Evolutionary conservation across 1,284 basidiomycete genomes (phyloP).

Genomic region (Laetiporus sulphureus): DNA sequence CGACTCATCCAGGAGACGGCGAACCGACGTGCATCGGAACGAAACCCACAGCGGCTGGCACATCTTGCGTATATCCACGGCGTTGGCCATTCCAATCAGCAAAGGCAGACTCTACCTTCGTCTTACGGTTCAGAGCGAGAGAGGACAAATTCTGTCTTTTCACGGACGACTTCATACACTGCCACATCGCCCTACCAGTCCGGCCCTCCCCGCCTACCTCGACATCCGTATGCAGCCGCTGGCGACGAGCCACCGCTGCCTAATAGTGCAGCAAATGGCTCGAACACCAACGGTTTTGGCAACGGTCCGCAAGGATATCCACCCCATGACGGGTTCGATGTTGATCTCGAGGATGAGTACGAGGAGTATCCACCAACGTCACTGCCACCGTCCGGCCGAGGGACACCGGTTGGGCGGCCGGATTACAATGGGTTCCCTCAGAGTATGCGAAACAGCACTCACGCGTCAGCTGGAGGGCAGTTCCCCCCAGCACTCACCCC

Average conservation of each 20-base stretch:
- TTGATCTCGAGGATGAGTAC: conserved; percentile 63
- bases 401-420: conserved; percentile 62
- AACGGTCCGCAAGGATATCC: conserved; percentile 51
- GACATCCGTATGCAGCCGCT: conserved; percentile 19
- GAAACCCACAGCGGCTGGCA: conserved; percentile 37
- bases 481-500: conserved; percentile 11
- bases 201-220: conserved; percentile 31
- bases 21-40: conserved; percentile 55
- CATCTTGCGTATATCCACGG: conserved; percentile 40
- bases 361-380: conserved; percentile 60
- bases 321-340: conserved; percentile 59
- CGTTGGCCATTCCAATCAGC: conserved; percentile 23
- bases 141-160: conserved; percentile 22
- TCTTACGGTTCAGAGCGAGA: conserved; percentile 17
- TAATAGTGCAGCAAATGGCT: conserved; percentile 18
- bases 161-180: conserved; percentile 19
- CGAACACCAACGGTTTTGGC: conserved; percentile 24
- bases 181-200: conserved; percentile 20
- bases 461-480: conserved; percentile 11
- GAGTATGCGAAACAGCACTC: conserved; percentile 18
- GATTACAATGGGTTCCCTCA: conserved; percentile 35
- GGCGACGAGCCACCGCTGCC: conserved; percentile 22
- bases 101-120: conserved; percentile 16
- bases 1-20: conserved; percentile 76
- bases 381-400: conserved; percentile 55